phyloP scores from a whole-genome alignment of 2,329 filamentous ascomycete genomes.

The Dothistroma septosporum region DNA sequence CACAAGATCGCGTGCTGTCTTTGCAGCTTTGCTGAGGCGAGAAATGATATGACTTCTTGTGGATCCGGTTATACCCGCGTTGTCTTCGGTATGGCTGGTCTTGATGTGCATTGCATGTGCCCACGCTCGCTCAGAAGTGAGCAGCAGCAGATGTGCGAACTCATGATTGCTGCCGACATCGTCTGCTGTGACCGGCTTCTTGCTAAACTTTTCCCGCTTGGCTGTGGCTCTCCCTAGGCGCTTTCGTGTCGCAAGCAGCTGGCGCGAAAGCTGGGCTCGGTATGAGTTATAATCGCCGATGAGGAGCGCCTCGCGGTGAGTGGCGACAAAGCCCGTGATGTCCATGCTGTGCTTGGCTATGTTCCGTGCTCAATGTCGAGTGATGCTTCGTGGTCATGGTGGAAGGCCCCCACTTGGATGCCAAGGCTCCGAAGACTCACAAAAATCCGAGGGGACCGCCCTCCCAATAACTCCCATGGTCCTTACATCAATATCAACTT shows the following conservation, averaged over 20 bases:
- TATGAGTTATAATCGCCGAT: conserved; percentile 88
- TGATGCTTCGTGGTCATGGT: too few relatives aligned
- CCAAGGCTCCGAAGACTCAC: too few relatives aligned
- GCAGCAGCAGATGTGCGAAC: conserved; percentile 75
- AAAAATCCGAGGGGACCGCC: too few relatives aligned
- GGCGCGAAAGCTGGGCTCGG: conserved; percentile 71
- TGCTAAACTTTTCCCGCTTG: conserved; percentile 79
- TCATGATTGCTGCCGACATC: conserved; percentile 71
- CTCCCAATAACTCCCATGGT: too few relatives aligned
- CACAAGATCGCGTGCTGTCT: conserved; percentile 64
- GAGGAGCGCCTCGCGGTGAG: conserved; percentile 76
- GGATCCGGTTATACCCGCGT: conserved; percentile 70
- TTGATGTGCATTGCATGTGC: conserved; percentile 96
- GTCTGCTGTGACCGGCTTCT: conserved; percentile 68
- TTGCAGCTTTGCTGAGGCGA: conserved; percentile 73
- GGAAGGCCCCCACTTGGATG: too few relatives aligned
- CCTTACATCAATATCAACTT: too few relatives aligned
- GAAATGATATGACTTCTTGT: conserved; percentile 86
- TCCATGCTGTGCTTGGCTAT: conserved; percentile 59
- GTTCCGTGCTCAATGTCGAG: background rate
- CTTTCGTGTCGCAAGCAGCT: conserved; percentile 77
- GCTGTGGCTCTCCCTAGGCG: conserved; percentile 79
- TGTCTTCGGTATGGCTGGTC: conserved; percentile 71
- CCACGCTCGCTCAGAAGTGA: conserved; percentile 87
- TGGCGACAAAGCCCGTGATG: conserved; percentile 78